Percentiles rank a stretch among this genome's conserved stretches.
Conservation (phyloP, 2,329 filamentous ascomycete genomes). For the Hypoxylon rubiginosum region DNA sequence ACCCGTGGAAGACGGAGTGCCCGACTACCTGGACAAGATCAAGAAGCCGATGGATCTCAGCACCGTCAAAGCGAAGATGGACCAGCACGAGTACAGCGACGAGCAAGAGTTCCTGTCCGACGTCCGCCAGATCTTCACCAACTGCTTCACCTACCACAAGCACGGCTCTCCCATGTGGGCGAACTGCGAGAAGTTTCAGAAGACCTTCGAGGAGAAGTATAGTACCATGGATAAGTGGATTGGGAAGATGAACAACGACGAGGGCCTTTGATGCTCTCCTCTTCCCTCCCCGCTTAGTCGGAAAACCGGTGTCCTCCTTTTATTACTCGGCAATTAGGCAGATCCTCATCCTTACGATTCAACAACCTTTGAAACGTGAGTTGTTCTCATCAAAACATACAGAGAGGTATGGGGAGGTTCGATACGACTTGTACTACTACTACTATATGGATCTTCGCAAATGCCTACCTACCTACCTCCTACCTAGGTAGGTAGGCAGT, state of each 20-base stretch:
- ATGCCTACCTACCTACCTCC: background rate
- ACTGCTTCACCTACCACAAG: constrained; percentile 75
- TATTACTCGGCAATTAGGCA: background rate
- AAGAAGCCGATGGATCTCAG: constrained; percentile 73
- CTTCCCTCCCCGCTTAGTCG: background rate
- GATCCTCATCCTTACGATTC: background rate
- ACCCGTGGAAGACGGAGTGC: constrained; percentile 68
- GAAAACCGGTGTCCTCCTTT: background rate
- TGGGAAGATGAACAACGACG: constrained; percentile 64
- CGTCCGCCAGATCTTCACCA: constrained; percentile 72
- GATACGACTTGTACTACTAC: background rate
- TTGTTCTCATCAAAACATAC: background rate
- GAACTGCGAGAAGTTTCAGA: constrained; percentile 70
- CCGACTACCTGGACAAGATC: constrained; percentile 72
- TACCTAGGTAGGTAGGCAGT: background rate
- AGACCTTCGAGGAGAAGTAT: constrained; percentile 71
- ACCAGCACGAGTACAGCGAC: constrained; percentile 63
- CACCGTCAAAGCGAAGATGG: constrained; percentile 73
- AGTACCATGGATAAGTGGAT: constrained; percentile 72
- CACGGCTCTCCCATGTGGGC: constrained; percentile 67
- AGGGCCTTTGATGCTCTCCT: constrained; percentile 48
- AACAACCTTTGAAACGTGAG: background rate
- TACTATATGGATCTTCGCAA: background rate
- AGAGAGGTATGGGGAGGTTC: too few species aligned
- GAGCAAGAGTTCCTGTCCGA: constrained; percentile 69